Evolutionary conservation across 169 alveolate genomes (phyloP).

Genomic region (Cryptosporidium viatorum): DNA sequence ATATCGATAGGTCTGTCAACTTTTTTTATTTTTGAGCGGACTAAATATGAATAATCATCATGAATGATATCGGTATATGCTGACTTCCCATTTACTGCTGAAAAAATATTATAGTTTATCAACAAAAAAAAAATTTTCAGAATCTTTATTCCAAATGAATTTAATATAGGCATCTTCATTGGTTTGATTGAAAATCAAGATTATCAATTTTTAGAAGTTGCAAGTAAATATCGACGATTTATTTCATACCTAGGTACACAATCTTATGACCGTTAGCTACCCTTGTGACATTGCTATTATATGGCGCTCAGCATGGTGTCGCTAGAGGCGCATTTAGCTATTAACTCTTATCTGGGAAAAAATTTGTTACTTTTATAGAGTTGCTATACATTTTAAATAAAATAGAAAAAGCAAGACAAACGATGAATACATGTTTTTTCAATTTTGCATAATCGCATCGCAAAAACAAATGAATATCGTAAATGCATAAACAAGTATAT

Average conservation of each 20-base stretch:
- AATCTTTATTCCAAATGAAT: not conserved
- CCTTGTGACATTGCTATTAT: not conserved
- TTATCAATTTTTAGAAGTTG: not conserved
- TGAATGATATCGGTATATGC: conserved; percentile 18
- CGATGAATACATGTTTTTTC: too few species aligned
- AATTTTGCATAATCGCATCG: not conserved
- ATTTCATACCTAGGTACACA: not conserved
- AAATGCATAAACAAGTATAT: too few species aligned
- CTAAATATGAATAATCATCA: conserved; percentile 21
- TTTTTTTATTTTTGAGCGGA: not conserved
- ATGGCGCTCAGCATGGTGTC: conserved; percentile 7
- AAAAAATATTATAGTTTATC: not conserved
- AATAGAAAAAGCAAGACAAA: too few species aligned
- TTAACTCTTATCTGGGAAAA: not conserved
- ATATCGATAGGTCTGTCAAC: conserved; percentile 19
- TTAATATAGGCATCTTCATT: not conserved
- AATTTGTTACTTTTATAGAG: too few species aligned
- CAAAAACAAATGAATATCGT: too few species aligned
- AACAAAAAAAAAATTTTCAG: not conserved
- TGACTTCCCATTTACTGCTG: not conserved
- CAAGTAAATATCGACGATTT: not conserved
- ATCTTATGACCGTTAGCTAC: conserved; percentile 4
- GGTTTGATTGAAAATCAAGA: not conserved
- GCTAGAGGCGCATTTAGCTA: not conserved
- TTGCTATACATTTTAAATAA: not conserved